Base-by-base conservation (phyloP, 306 rosid genomes). In the Acacia melanoxylon region DNA sequence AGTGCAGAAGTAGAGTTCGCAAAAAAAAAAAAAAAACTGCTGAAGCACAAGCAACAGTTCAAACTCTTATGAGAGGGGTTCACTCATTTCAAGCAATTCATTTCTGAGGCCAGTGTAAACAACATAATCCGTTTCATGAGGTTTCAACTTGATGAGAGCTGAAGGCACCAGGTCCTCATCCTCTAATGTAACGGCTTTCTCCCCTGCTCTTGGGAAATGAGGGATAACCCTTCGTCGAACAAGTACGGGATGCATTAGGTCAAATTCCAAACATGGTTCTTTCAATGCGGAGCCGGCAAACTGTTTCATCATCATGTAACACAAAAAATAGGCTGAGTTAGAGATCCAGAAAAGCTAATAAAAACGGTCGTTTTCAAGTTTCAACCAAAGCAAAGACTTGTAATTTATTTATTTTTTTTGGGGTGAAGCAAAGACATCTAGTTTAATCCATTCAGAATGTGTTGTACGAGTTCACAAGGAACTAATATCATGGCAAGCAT, bases 81-180 rank as follows among this genome's bases (percentile, higher is more conserved):
- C 99, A n/a, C 90, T 92, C 25, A 90, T 91, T 86, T 90, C 91
- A 67, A 95, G 94, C 79, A 93, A 89, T 78, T 95, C 97, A 78
- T 95, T 92, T 83, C 83, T 76, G 69, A 95, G 91, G 78, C 99
- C 97, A 1, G 91, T 92, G 91, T 86, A 95, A 68, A 92, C 92
- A 70, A 93, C 81, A 40, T 97, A 88, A 82, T 95, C 99, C 13
- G 99, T 91, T 89, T 95, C 99, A 17, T 82, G 84, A 13, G 99
- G 98, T 87, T 82, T 92, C 85, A 93, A 93, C 93, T 95, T 95
- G 16, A 95, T 78, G 46, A 95, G 92, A 86, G 94, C 98, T 4
- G 93, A 93, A 70, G 99, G 99, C 40, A 93, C 98, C 85, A 93
- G 85, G 72, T 93, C 91, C 83, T 93, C 98, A 40, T 95, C 97